Conservation (phyloP, 768 basidiomycete genomes). For the Albatrellus ellisii region DNA sequence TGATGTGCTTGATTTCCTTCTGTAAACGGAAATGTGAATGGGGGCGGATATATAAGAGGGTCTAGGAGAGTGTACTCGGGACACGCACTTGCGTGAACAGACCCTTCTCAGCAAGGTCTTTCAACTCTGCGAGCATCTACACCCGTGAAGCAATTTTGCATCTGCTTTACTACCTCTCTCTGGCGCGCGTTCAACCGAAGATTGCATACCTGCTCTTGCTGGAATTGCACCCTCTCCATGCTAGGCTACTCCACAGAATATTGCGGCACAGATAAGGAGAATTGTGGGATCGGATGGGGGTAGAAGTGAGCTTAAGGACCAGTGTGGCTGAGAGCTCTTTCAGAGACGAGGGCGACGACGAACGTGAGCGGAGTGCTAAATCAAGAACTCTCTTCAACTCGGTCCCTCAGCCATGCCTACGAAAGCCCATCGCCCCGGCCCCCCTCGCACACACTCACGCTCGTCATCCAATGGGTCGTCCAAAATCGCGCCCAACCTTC, state of each 20-base stretch:
- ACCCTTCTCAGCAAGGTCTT: conserved; percentile 76
- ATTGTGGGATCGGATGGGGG: background rate
- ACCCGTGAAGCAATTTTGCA: conserved; percentile 1
- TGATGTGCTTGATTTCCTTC: conserved; percentile 74
- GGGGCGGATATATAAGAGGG: conserved; percentile 7
- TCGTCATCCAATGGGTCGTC: conserved; percentile 42
- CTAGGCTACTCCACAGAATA: background rate
- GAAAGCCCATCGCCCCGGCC: conserved; percentile 35
- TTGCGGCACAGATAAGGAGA: too few relatives aligned
- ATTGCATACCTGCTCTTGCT: conserved; percentile 68
- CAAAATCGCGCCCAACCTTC: conserved; percentile 45
- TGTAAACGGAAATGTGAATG: conserved; percentile 18
- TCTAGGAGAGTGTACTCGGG: background rate
- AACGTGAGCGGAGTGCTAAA: conserved; percentile 1
- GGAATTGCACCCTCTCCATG: conserved; percentile 92
- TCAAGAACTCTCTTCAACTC: background rate
- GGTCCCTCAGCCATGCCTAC: conserved; percentile 26
- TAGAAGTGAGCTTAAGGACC: conserved; percentile 1
- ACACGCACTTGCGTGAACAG: conserved; percentile 65
- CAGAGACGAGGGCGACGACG: background rate
- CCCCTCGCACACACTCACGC: conserved; percentile 49
- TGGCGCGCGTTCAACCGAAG: background rate
- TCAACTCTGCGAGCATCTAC: conserved; percentile 90
- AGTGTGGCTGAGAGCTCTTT: background rate
- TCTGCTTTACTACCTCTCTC: too few relatives aligned